phyloP scores from a whole-genome alignment of 768 basidiomycete genomes.

The Neoboletus magnificus region DNA sequence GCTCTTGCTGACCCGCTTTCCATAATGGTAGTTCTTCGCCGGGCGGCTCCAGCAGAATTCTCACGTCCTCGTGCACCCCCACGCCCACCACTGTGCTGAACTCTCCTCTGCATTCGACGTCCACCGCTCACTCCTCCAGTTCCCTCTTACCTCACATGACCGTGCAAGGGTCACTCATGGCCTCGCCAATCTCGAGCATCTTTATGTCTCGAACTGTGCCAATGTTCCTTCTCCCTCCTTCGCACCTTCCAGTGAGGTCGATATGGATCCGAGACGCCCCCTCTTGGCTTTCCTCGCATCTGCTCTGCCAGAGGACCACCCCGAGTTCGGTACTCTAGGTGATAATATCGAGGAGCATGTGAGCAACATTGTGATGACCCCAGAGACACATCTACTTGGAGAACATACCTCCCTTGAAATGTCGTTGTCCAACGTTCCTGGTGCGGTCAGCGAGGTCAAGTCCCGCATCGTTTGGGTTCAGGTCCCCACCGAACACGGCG shows the following conservation, averaged over 20 bases:
- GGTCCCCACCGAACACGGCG: slow-evolving; percentile 63
- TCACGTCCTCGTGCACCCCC: slow-evolving; percentile 41
- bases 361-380: slow-evolving; percentile 44
- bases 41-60: slow-evolving; percentile 40
- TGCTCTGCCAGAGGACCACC: slow-evolving; percentile 52
- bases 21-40: slow-evolving; percentile 63
- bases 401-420: slow-evolving; percentile 37
- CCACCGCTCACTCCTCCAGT: slow-evolving; percentile 31
- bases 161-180: slow-evolving; percentile 16
- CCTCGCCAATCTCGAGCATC: slow-evolving; percentile 36
- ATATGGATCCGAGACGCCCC: slow-evolving; percentile 46
- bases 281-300: slow-evolving; percentile 78
- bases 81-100: slow-evolving; percentile 51
- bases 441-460: slow-evolving; percentile 77
- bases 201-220: slow-evolving; percentile 58
- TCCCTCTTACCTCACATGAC: slow-evolving; percentile 7
- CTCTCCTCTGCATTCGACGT: slow-evolving; percentile 35
- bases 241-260: slow-evolving; percentile 23
- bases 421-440: slow-evolving; percentile 50
- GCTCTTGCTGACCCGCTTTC: slow-evolving; percentile 4
- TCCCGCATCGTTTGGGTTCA: slow-evolving; percentile 78
- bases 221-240: slow-evolving; percentile 30
- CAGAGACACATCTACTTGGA: slow-evolving; percentile 46
- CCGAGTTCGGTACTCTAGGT: slow-evolving; percentile 43
- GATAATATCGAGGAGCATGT: slow-evolving; percentile 49